A percentile compares a stretch with the other conserved stretches of the same genome.
These are phyloP conservation scores for Lactifluus subvellereus DNA, from an alignment of 768 basidiomycete genomes.

Conservation along the genomic window DNA sequence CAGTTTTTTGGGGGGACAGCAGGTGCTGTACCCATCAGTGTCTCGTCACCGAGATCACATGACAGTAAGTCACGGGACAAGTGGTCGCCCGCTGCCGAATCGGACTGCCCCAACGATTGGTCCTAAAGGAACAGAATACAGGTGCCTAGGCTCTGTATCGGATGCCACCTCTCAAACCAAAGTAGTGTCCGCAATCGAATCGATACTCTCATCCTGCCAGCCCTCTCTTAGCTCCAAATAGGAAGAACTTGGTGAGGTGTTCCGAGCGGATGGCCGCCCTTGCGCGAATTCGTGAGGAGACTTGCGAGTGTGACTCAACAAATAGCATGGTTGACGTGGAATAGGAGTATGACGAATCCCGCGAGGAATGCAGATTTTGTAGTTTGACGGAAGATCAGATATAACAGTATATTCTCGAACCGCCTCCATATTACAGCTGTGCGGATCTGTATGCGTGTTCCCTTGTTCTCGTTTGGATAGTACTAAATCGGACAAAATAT, in stretches of 20 bases:
- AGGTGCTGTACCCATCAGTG: no score
- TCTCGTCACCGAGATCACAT: no score
- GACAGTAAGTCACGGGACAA: no score
- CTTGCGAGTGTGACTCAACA: constrained; percentile 48
- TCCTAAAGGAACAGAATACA: not conserved
- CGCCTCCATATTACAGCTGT: not conserved
- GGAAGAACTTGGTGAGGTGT: constrained; percentile 44
- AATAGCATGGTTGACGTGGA: constrained; percentile 28
- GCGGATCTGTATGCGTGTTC: not conserved
- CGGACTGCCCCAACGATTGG: constrained; percentile 2
- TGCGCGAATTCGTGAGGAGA: constrained; percentile 54
- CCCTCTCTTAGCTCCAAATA: constrained; percentile 30
- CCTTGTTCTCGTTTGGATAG: not conserved
- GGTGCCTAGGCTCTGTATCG: not conserved
- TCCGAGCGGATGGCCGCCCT: constrained; percentile 61
- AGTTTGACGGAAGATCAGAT: not conserved
- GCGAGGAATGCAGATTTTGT: constrained; percentile 51
- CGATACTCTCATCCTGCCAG: constrained; percentile 25
- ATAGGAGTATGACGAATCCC: constrained; percentile 56
- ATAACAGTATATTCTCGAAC: not conserved
- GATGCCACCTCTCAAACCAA: constrained; percentile 20
- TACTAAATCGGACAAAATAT: not conserved
- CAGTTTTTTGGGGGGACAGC: no score
- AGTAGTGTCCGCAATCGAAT: constrained; percentile 31
- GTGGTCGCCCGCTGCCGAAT: not conserved